Evolutionary conservation across 1,284 basidiomycete species (phyloP), one percentile per base, ranked within the genome.

Genomic region (Coniferiporia sulphurascens): DNA sequence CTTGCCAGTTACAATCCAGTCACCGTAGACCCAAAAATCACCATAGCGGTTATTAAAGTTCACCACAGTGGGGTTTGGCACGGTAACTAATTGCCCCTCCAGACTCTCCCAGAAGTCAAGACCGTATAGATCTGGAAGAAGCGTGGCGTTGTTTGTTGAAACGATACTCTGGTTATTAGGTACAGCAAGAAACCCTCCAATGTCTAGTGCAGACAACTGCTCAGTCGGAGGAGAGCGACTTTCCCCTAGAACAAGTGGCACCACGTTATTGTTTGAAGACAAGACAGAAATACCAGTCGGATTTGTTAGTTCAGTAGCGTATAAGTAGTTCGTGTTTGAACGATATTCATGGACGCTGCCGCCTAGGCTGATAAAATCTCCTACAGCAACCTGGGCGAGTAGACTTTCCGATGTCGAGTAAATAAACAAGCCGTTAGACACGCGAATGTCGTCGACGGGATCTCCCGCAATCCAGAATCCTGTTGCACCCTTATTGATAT

Each of bases 71-170:
- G 85, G 84, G 12, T 70, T 73, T 4, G 74, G 77, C 44, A 86
- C 72, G 1, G 76, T 79, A 17, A 87, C 83, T 1, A 86, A 72
- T 64, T 80, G 78, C 1, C 83, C 83, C 63, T 84, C 81, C 15
- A 86, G 71, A 65, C 81, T 84, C 66, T 83, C 77, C 84, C 84
- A 87, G 66, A 86, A 86, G 65, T 86, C 84, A 50, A 86, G 27
- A 27, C 27, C 27, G 27, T 75, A 85, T 36, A 72, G 68, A 10
- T 76, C 73, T 0, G 84, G 83, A 55, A 76, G 73, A 43, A 85
- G 67, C 5, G 76, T 75, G 2, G 76, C 71, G 64, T 84, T 81
- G 15, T 76, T 71, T 0, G 64, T 64, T 58, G 80, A 77, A 35
- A 85, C 67, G n/a, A 70, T 73, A 41, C 74, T 80, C n/a, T 72